Evolutionary conservation across 805 yeast species (phyloP), one percentile per base, ranked within the genome.

Genomic region (Suhomyces faveliae): DNA sequence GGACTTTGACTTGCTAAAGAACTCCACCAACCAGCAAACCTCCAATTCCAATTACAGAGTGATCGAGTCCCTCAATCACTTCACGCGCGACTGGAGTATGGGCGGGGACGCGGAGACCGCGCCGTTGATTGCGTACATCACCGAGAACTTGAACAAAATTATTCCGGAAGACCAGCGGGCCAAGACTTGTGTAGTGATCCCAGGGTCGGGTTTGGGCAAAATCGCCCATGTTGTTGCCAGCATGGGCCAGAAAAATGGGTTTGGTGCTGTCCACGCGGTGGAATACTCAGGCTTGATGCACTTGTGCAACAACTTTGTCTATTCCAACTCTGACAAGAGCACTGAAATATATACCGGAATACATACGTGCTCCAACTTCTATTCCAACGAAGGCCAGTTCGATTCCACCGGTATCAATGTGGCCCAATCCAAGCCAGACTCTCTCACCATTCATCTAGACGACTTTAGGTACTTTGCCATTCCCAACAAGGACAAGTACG

Each of bases 191-290:
- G 74, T 89, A 0, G 66, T 91, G 3, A 79, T 88, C 1, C 97
- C 98, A 0, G 98, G 98, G 0, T 80, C 94, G 1, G 98, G 98
- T 0, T 70, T 87, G 21, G 96, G 96, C 0, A 71, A 89, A 53
- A 68, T 89, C 0, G 84, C 96, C 1, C 83, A 83, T 59, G 88
- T 83, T 50, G 50, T 89, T 21, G 71, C 82, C 1, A 9, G 12
- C 3, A 15, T 58, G 48, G 58, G 52, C 2, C n/a, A 25, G 23
- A 11, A 20, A 10, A 13, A 19, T 13, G 37, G 19, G 5, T 77
- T 71, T 51, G 64, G 64, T 0, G 58, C 71, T 3, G 90, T 89
- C 0, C 85, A 84, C 50, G 83, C 95, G 0, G 77, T 89, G 25
- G 98, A 91, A 60, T 80, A 76, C 58, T 86, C 92, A 3, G 78